Conservation (phyloP, 2,329 filamentous ascomycete genomes). For the Alternaria atra region DNA sequence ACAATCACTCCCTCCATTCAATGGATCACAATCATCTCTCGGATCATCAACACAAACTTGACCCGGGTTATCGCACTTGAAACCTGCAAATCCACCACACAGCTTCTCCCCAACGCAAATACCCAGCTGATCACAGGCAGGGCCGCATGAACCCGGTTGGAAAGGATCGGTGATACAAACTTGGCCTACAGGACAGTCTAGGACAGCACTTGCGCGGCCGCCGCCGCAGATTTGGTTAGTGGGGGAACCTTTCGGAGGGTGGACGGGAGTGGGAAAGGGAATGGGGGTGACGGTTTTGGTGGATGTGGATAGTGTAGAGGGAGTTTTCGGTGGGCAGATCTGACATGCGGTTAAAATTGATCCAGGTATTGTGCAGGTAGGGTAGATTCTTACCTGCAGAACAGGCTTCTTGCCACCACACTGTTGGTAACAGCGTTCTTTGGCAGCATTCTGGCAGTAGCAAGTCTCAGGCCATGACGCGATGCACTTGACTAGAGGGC, state of each 20-base stretch:
- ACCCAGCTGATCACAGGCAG: slow-evolving; percentile 43
- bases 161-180: slow-evolving; percentile 46
- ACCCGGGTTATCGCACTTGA: slow-evolving; percentile 40
- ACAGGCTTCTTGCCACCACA: slow-evolving; percentile 37
- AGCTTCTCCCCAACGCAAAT: slow-evolving; percentile 47
- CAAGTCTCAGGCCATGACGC: slow-evolving; percentile 41
- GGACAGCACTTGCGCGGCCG: slow-evolving; percentile 21
- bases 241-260: slow-evolving; percentile 8
- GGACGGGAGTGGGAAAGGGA: background rate
- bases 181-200: slow-evolving; percentile 24
- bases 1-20: slow-evolving; percentile 54
- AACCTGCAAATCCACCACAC: slow-evolving; percentile 55
- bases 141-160: slow-evolving; percentile 44
- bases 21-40: slow-evolving; percentile 53
- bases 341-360: background rate
- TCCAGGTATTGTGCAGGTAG: background rate
- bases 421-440: slow-evolving; percentile 24
- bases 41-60: slow-evolving; percentile 56
- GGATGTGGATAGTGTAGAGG: background rate
- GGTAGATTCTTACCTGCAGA: slow-evolving; percentile 11
- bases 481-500: slow-evolving; percentile 30
- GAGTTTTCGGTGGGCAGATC: slow-evolving; percentile 6
- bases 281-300: background rate
- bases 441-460: slow-evolving; percentile 38
- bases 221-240: slow-evolving; percentile 41